Conservation (phyloP, 73 alveolate genomes). For the Symbiodinium natans region DNA sequence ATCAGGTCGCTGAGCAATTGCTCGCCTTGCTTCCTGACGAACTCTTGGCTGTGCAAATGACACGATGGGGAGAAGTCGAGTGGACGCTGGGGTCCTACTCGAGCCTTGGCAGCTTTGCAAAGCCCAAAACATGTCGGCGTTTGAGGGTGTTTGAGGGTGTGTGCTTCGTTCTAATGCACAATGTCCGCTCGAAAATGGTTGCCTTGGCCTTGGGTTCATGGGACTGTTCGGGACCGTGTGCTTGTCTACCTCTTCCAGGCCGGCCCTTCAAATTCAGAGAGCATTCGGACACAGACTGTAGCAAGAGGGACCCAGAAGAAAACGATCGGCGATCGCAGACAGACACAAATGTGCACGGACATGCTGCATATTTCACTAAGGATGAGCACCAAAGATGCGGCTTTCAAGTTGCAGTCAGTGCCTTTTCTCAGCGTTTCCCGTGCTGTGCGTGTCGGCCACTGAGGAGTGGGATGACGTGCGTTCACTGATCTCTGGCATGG, state of each 20-base stretch:
- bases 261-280: too few species aligned
- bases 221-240: too few species aligned
- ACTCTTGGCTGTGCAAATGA: conserved; percentile 21
- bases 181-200: too few species aligned
- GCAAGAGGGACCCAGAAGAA: too few species aligned
- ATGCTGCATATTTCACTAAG: not conserved
- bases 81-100: conserved; percentile 84
- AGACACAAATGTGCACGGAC: too few species aligned
- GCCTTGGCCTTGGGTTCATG: too few species aligned
- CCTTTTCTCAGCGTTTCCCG: not conserved
- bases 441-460: not conserved
- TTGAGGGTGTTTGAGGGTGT: too few species aligned
- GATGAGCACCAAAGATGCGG: conserved; percentile 11
- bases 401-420: not conserved
- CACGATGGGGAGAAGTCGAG: conserved; percentile 70
- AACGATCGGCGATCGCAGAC: too few species aligned
- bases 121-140: too few species aligned
- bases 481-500: conserved; percentile 14
- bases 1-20: conserved; percentile 16
- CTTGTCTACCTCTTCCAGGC: too few species aligned
- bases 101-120: not conserved
- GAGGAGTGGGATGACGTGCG: conserved; percentile 82
- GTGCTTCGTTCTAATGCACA: too few species aligned
- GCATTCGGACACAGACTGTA: too few species aligned
- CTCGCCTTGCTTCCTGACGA: not conserved